phyloP scores from a whole-genome alignment of 805 yeast genomes.

The Candida nonsorbophila region DNA sequence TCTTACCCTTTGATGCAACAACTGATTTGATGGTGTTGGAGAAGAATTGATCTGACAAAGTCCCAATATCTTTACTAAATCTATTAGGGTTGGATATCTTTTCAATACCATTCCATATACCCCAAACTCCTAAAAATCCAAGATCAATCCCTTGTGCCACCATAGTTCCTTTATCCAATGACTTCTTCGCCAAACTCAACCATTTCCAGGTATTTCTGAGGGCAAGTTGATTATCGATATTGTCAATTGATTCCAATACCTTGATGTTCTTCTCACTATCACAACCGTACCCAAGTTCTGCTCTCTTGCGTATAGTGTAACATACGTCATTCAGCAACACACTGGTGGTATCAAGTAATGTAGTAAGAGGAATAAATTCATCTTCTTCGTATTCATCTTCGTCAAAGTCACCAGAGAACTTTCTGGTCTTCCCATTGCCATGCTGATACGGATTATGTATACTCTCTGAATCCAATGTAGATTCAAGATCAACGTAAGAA shows the following conservation, averaged over 20 bases:
- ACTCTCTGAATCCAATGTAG: conserved; percentile 4
- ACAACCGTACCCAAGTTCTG: conserved; percentile 65
- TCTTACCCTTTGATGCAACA: conserved; percentile 42
- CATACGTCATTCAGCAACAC: conserved; percentile 71
- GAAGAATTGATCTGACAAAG: conserved; percentile 35
- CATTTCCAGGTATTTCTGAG: conserved; percentile 86
- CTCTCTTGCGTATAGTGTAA: conserved; percentile 64
- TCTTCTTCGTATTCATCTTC: conserved; percentile 18
- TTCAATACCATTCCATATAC: conserved; percentile 79
- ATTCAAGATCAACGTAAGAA: conserved; percentile 5
- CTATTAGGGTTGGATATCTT: conserved; percentile 45
- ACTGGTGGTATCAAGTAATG: conserved; percentile 26
- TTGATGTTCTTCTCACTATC: conserved; percentile 61
- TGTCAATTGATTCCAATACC: conserved; percentile 48
- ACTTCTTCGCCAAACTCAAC: conserved; percentile 67
- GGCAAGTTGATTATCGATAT: conserved; percentile 45
- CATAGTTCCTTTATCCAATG: conserved; percentile 63
- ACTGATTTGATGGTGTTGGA: conserved; percentile 49
- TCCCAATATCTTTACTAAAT: conserved; percentile 19
- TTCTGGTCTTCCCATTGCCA: too few relatives aligned
- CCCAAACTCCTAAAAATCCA: conserved; percentile 83
- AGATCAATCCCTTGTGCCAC: conserved; percentile 66
- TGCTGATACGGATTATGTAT: too few relatives aligned
- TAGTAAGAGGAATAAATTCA: conserved; percentile 22
- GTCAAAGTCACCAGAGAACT: too few relatives aligned